phyloP scores from a whole-genome alignment of 1,284 basidiomycete species.

The Cryptococcus wingfieldii region DNA sequence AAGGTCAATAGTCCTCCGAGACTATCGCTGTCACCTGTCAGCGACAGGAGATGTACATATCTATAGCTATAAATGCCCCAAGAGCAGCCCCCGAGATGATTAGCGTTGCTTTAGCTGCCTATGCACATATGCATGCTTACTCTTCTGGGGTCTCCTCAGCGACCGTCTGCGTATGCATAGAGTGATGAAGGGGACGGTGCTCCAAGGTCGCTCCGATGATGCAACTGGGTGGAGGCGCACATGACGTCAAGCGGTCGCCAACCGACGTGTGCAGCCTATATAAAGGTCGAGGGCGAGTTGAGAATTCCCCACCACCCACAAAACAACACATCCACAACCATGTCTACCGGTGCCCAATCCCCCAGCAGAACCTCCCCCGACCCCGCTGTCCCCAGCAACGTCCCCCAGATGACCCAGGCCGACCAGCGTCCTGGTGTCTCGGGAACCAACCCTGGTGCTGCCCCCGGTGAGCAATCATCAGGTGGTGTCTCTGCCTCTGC shows the following conservation, averaged over 20 bases:
- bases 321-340: not conserved
- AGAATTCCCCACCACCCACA: not conserved
- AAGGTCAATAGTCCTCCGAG: too few species aligned
- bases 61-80: too few species aligned
- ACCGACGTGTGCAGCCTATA: not conserved
- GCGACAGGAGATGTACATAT: too few species aligned
- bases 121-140: too few species aligned
- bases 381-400: conserved; percentile 13
- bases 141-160: too few species aligned
- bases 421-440: conserved; percentile 21
- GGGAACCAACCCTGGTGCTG: conserved; percentile 2
- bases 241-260: not conserved
- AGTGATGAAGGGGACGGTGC: too few species aligned
- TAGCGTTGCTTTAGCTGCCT: too few species aligned
- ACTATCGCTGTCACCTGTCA: too few species aligned
- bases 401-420: conserved; percentile 19
- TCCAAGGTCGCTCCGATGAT: not conserved
- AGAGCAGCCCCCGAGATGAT: too few species aligned
- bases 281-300: not conserved
- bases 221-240: not conserved
- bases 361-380: conserved; percentile 16
- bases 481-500: conserved; percentile 8
- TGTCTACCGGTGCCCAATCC: conserved; percentile 20
- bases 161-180: too few species aligned
- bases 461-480: conserved; percentile 9